A percentile compares a stretch with the other conserved stretches of the same genome.
These are phyloP conservation scores for Colletotrichum sp. DNA, from an alignment of 2,329 filamentous ascomycete genomes.

Conservation along the genomic window DNA sequence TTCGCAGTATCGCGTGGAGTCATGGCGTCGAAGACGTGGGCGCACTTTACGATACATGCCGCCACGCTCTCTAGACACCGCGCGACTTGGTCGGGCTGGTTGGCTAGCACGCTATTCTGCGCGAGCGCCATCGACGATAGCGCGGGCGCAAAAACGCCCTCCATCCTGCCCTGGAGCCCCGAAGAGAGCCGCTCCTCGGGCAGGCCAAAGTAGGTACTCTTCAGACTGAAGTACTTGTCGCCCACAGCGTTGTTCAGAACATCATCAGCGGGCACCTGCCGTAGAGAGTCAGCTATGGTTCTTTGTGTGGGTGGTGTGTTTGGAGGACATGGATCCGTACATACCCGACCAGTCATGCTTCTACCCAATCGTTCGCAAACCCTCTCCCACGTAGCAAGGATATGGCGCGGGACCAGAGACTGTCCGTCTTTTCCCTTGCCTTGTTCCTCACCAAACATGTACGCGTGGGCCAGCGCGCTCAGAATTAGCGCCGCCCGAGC, in stretches of 20 bases:
- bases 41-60: conserved; percentile 1
- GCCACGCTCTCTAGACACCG: conserved; percentile 6
- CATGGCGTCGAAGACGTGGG: conserved; percentile 9
- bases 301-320: neutral
- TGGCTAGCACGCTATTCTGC: conserved; percentile 4
- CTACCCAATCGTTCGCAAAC: conserved; percentile 1
- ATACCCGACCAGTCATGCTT: conserved; percentile 3
- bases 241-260: conserved; percentile 15
- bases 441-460: conserved; percentile 5
- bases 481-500: conserved; percentile 4
- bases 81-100: conserved; percentile 3
- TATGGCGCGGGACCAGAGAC: neutral
- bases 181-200: conserved; percentile 12
- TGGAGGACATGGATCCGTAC: neutral
- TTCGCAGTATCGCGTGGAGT: conserved; percentile 4
- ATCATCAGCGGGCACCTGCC: conserved; percentile 14
- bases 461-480: conserved; percentile 12
- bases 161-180: conserved; percentile 12
- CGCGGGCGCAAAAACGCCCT: conserved; percentile 1
- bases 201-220: conserved; percentile 8
- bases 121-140: conserved; percentile 12
- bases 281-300: neutral
- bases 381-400: conserved; percentile 1
- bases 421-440: neutral
- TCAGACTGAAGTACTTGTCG: neutral